Base-by-base conservation (phyloP, 805 yeast genomes). In the Lipomyces oligophaga region DNA sequence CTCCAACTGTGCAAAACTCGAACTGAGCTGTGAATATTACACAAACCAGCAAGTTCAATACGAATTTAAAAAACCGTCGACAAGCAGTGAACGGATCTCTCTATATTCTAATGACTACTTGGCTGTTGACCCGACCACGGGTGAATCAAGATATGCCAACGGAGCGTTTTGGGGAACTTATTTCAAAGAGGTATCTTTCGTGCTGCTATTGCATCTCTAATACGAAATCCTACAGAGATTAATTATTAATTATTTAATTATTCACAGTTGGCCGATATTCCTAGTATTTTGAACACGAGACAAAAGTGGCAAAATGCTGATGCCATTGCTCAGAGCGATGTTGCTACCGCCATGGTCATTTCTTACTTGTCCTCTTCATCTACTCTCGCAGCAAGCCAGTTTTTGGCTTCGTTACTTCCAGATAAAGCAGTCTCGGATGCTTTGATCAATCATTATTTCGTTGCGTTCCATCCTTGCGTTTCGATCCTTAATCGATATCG, bases 91-190 rank as follows among this genome's bases (percentile, higher is more conserved):
- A 27, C 20, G 34, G 25, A 6, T 11, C 35, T 4, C 25, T 16
- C 5, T n/a, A 4, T 11, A 18, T 22, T 7, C 28, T 13, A 11
- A 27, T 18, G 53, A 52, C 25, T 49, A 28, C 24, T n/a, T 49
- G 18, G 26, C 46, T 4, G 15, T 49, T 7, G 53, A 49, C 26
- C 31, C 43, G 15, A 33, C 18, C 19, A 47, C 46, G 5, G 49
- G 49, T 10, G 38, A 34, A 3, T 40, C 51, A 3, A 41, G 51
- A 19, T 49, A 49, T 26, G 41, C 53, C 7, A 49, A 49, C 31
- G 51, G 53, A 8, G 53, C 35, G 5, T 49, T 49, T 19, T 49
- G 53, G 53, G 53, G 49, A 5, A 47, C 53, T 8, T 47, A 49
- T 20, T 49, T 49, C 25, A 45, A 49, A 47, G 53, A 49, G 43